Conservation (phyloP, 306 rosid species). For the Astragalus membranaceus region DNA sequence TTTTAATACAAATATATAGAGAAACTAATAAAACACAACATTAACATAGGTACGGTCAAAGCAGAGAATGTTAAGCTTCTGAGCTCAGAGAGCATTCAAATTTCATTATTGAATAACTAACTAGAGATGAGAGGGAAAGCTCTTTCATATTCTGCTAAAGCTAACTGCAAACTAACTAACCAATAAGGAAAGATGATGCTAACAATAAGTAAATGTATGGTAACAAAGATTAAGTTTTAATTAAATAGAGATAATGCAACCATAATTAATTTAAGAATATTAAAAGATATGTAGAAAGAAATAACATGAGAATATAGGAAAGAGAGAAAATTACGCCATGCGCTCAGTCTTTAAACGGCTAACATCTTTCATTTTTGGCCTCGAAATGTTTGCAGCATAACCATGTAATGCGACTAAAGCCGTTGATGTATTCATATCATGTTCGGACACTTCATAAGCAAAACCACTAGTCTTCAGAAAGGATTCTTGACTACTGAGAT, state of each 20-base stretch:
- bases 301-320: not conserved
- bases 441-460: not conserved
- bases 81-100: too few species aligned
- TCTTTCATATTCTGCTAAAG: too few species aligned
- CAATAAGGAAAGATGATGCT: not conserved
- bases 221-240: not conserved
- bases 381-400: constrained; percentile 4
- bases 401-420: constrained; percentile 26
- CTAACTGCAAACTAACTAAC: too few species aligned
- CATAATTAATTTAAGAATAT: not conserved
- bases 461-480: not conserved
- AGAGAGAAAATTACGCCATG: constrained; percentile 48
- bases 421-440: constrained; percentile 18
- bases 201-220: not conserved
- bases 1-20: too few species aligned
- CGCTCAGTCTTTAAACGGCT: constrained; percentile 57
- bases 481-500: not conserved
- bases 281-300: not conserved
- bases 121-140: too few species aligned
- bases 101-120: too few species aligned
- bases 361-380: constrained; percentile 37
- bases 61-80: too few species aligned
- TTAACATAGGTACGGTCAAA: not conserved
- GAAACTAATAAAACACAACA: not conserved
- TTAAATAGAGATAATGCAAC: not conserved